These are phyloP conservation scores for Fusarium palustre DNA, from an alignment of 2,329 filamentous ascomycete genomes.

Conservation along the genomic window DNA sequence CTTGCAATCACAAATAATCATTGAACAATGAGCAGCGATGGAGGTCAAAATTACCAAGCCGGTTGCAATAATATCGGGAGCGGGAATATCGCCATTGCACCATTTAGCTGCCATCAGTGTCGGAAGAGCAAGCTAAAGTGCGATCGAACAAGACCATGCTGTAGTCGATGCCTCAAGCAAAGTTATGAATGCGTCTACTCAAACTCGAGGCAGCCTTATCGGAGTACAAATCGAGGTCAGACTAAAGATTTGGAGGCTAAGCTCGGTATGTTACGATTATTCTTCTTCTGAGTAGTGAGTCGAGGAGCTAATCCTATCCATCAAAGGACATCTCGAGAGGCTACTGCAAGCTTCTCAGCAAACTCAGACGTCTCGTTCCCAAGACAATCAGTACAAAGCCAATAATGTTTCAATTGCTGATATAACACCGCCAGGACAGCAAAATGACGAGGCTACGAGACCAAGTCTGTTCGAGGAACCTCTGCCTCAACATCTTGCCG, in stretches of 20 bases:
- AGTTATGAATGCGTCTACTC: slow-evolving; percentile 19
- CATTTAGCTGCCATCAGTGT: slow-evolving; percentile 20
- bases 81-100: not conserved
- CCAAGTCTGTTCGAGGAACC: not conserved
- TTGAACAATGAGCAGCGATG: not conserved
- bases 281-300: too few relatives aligned
- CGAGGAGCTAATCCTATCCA: not conserved
- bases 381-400: not conserved
- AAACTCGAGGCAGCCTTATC: slow-evolving; percentile 11
- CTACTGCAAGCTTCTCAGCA: not conserved
- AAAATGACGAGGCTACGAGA: not conserved
- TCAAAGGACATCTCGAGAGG: slow-evolving; percentile 8
- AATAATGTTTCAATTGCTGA: not conserved
- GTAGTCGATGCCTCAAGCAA: slow-evolving; percentile 20
- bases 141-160: slow-evolving; percentile 12
- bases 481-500: slow-evolving; percentile 3
- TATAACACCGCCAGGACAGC: not conserved
- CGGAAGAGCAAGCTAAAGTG: slow-evolving; percentile 24
- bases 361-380: too few relatives aligned
- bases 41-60: accelerated
- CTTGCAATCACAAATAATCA: not conserved
- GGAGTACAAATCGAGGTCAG: slow-evolving; percentile 1
- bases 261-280: not conserved
- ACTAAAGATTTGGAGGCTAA: slow-evolving; percentile 12
- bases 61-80: accelerated